These are phyloP conservation scores for California macrophylla DNA, from an alignment of 441 rosid species.

Conservation along the genomic window DNA sequence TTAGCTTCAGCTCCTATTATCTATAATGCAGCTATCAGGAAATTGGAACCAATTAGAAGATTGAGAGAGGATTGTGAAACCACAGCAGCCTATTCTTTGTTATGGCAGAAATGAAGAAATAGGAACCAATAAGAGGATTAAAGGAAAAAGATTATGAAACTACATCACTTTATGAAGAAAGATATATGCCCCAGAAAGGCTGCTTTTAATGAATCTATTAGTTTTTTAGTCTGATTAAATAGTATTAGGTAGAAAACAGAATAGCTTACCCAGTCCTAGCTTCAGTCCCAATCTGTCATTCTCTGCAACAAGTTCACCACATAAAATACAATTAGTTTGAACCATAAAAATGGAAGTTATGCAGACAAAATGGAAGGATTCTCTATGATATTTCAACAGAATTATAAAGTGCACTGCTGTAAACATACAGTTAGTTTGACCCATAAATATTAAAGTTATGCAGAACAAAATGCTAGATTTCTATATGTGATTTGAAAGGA, in stretches of 20 bases:
- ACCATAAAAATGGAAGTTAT: background rate
- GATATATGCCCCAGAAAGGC: too few relatives aligned
- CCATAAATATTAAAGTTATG: background rate
- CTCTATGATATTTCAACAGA: background rate
- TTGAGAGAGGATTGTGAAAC: background rate
- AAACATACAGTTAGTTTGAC: background rate
- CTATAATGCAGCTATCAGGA: background rate
- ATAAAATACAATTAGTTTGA: background rate
- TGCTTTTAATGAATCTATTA: too few relatives aligned
- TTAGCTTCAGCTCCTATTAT: background rate
- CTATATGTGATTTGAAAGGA: background rate
- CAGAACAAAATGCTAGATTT: background rate
- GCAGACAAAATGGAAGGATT: background rate
- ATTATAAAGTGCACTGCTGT: background rate
- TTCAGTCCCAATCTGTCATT: background rate
- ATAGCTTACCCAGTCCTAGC: conserved; percentile 37
- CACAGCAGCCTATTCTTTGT: background rate
- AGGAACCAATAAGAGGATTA: background rate
- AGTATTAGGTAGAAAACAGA: background rate
- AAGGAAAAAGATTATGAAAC: background rate
- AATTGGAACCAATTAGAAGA: background rate
- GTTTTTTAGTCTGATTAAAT: background rate
- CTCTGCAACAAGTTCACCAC: conserved; percentile 20
- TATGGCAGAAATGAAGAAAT: background rate
- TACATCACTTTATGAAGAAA: too few relatives aligned